Base-by-base conservation (phyloP, 257 asterid genomes). In the Primulina huaijiensis region DNA sequence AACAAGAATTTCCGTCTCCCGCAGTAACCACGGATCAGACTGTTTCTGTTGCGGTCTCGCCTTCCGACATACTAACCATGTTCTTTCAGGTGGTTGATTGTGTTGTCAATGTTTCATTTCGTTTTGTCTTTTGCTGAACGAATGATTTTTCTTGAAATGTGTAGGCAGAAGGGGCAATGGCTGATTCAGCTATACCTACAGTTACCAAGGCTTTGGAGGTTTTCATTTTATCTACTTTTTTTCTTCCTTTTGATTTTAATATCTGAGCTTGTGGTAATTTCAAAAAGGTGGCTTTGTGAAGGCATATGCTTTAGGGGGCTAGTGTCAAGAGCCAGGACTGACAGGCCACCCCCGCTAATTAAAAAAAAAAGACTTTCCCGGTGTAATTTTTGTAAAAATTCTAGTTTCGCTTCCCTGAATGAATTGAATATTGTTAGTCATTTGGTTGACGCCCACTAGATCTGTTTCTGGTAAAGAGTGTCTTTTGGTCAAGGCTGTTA, bases 41-140 rank as follows among this genome's bases (percentile, higher is more conserved):
- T 16, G 96, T 92, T 62, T 89, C 98, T 23, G 96, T 89, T 72
- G 72, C 96, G 2, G 92, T 88, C 56, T 89, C 97, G 58, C 88
- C 97, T 65, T 92, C 97, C 64, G 97, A 89, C 79, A 79, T 84
- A 57, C 98, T 92, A 76, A 88, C 88, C 74, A 90, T 92, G 98
- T 82, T 87, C 62, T 88, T 92, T 81, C 96, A 85, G 89, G 98
- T 84, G 50, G 37, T 62, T 57, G 27, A 19, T 23, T 34, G 35
- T 29, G 8, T 60, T 4, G 19, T 20, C 37, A 4, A 4, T 11
- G 33, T 65, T 27, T 53, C 9, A 20, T 62, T 55, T 46, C 27
- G 1, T 56, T 40, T 19, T 72, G 57, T 7, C 25, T 5, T 27
- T 81, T 82, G 52, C 68, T 73, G 8, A n/a, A 6, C 62, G 72